phyloP scores from a whole-genome alignment of 495 filamentous ascomycete genomes.

The Neurospora intermedia region DNA sequence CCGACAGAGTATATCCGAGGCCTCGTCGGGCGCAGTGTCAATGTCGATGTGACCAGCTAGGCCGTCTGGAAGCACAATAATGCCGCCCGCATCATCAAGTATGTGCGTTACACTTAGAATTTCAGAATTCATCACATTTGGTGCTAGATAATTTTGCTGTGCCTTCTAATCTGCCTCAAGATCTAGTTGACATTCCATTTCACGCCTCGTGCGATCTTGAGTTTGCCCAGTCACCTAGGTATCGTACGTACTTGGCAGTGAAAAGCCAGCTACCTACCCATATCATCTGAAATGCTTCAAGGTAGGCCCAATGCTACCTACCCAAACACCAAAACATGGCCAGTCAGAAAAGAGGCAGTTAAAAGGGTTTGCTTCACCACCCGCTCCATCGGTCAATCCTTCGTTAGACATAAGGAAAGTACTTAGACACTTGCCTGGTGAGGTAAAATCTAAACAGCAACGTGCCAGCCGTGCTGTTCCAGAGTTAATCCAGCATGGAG shows the following conservation, averaged over 20 bases:
- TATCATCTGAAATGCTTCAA: background rate
- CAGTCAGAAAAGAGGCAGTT: background rate
- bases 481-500: background rate
- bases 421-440: background rate
- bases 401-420: background rate
- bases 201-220: background rate
- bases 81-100: background rate
- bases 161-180: background rate
- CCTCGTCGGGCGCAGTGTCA: background rate
- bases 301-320: background rate
- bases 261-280: background rate
- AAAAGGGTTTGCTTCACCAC: background rate
- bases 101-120: background rate
- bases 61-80: background rate
- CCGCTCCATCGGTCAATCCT: background rate
- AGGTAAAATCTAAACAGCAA: background rate
- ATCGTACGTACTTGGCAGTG: background rate
- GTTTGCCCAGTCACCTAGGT: background rate
- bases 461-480: background rate
- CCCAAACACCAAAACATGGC: background rate
- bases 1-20: background rate
- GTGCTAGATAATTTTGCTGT: background rate
- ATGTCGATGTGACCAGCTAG: background rate
- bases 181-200: background rate
- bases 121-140: background rate